Evolutionary conservation across 371 early-diverging fungal species (phyloP).

Genomic region (Mortierella sp.): DNA sequence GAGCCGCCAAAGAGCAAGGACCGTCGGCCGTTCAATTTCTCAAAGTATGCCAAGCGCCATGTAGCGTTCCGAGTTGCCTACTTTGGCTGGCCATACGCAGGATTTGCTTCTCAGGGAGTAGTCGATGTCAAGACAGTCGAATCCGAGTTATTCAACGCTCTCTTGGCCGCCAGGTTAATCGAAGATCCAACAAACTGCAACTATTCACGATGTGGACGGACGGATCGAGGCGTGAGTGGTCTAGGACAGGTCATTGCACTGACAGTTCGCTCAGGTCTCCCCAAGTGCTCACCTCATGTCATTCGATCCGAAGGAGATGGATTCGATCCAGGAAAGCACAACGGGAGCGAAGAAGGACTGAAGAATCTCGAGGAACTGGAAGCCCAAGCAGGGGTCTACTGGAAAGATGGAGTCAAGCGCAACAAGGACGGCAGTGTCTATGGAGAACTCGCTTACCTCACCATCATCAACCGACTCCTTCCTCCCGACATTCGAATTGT

Average conservation of each 20-base stretch:
- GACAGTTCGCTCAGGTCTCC: slow-evolving; percentile 74
- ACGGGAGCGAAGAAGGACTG: slow-evolving; percentile 8
- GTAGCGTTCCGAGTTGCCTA: slow-evolving; percentile 92
- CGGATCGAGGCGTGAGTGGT: slow-evolving; percentile 96
- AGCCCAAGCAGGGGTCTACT: slow-evolving; percentile 49
- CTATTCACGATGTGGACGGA: slow-evolving; percentile 91
- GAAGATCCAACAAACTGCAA: slow-evolving; percentile 65
- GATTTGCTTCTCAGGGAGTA: slow-evolving; percentile 80
- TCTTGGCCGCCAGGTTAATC: slow-evolving; percentile 79
- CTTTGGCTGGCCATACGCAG: slow-evolving; percentile 92
- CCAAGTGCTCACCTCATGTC: slow-evolving; percentile 50
- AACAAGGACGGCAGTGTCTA: slow-evolving; percentile 53
- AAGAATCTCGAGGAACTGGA: slow-evolving; percentile 55
- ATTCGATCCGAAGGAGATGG: slow-evolving; percentile 46
- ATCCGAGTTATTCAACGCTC: slow-evolving; percentile 81
- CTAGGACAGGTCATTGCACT: slow-evolving; percentile 92
- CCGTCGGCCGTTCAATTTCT: slow-evolving; percentile 81
- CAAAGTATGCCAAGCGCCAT: slow-evolving; percentile 77
- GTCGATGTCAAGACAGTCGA: slow-evolving; percentile 79
- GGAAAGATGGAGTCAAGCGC: slow-evolving; percentile 44
- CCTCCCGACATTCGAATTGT: slow-evolving; percentile 92
- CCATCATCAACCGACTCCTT: slow-evolving; percentile 85
- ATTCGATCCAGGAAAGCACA: slow-evolving; percentile 18
- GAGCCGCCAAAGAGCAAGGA: slow-evolving; percentile 54
- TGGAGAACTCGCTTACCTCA: slow-evolving; percentile 82